These are phyloP conservation scores for Aegle marmelos DNA, from an alignment of 345 rosid genomes.

Conservation along the genomic window DNA sequence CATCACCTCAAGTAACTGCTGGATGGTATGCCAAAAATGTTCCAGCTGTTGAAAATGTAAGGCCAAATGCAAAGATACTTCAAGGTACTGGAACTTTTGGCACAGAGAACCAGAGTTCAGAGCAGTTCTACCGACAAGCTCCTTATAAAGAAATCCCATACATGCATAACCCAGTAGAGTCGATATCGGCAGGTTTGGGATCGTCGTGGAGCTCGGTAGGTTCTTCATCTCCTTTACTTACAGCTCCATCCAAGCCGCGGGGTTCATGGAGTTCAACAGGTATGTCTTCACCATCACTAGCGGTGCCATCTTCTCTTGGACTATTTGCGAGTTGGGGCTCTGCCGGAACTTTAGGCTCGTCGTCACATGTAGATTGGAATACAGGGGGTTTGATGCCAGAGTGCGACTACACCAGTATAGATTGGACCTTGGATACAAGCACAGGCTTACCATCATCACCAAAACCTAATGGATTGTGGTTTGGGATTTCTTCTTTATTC, in stretches of 20 bases:
- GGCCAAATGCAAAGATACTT: slow-evolving; percentile 27
- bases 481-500: slow-evolving; percentile 38
- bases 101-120: slow-evolving; percentile 24
- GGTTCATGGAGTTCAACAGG: slow-evolving; percentile 21
- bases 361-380: slow-evolving; percentile 46
- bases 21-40: slow-evolving; percentile 30
- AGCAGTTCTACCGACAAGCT: slow-evolving; percentile 29
- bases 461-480: slow-evolving; percentile 36
- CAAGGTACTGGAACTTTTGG: slow-evolving; percentile 18
- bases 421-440: slow-evolving; percentile 46
- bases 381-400: slow-evolving; percentile 32
- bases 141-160: slow-evolving; percentile 27
- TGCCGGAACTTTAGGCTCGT: slow-evolving; percentile 26
- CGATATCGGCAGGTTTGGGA: slow-evolving; percentile 23
- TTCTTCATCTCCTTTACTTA: slow-evolving; percentile 18
- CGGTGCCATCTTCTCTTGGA: slow-evolving; percentile 49
- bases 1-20: slow-evolving; percentile 25
- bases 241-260: slow-evolving; percentile 18
- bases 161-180: slow-evolving; percentile 21
- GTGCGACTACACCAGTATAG: slow-evolving; percentile 45
- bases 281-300: slow-evolving; percentile 32
- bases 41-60: slow-evolving; percentile 22
- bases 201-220: slow-evolving; percentile 28
- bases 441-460: slow-evolving; percentile 3
- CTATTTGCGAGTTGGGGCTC: slow-evolving; percentile 43